Base-by-base conservation (phyloP, 2,329 filamentous ascomycete species). In the Calcarisporium arbuscula region DNA sequence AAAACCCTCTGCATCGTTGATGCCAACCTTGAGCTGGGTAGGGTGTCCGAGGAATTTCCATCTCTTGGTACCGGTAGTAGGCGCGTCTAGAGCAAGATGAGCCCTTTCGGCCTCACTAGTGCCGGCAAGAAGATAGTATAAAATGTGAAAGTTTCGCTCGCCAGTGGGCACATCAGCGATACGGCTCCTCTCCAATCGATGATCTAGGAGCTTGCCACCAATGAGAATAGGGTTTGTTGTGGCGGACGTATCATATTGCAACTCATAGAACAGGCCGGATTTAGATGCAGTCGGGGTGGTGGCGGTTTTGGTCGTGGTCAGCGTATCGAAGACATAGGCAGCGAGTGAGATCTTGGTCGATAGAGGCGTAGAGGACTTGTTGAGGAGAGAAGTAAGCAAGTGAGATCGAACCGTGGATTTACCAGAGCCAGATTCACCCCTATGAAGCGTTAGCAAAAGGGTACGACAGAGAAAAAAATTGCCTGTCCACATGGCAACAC, bases 31-130 rank as follows among this genome's bases (percentile, higher is more conserved):
- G 45, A 98, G 73, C 61, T 98, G 92, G 0, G 90, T 95, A 1
- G 90, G 92, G 50, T 98, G 92, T 4, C 92, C 92, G 4, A 98
- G 74, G 54, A 94, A 98, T 56, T 88, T 85, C 92, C 92, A 98
- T 61, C 92, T 74, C 64, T 87, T 94, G 51, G 82, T 77, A 11
- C 55, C 55, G 48, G 82, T 77, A 5, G 65, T 52, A 12, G 54
- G 57, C 6, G 59, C 62, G 6, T 80, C 74, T 16, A 80, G 67
- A 10, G 77, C 74, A 5, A 98, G 67, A 69, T 98, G 92, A 10
- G 81, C 60, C 68, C 90, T 95, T 58, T 98, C 92, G 4, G 87
- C 86, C 4, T 78, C 72, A 50, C 88, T 95, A 10, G 92, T 96
- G 37, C 92, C 92, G 1, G 90, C 84, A 19, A 98, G 68, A 5